A percentile compares a stretch with the other conserved stretches of the same genome.
Conservation (phyloP, 768 basidiomycete genomes). For the Psilocybe cubensis region DNA sequence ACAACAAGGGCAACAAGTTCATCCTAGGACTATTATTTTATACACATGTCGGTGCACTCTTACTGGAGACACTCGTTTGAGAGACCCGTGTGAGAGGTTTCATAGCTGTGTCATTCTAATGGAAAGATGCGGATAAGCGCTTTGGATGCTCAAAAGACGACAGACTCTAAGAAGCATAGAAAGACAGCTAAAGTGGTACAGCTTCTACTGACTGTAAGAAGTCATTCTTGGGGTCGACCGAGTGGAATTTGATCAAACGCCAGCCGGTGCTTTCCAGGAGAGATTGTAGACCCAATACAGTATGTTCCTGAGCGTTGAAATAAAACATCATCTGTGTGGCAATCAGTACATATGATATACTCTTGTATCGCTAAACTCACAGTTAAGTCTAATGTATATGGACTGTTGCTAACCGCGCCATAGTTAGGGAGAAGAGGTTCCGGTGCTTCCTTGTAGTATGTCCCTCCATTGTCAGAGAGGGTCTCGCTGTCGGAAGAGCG, state of each 20-base stretch:
- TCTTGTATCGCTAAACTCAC: too few relatives aligned
- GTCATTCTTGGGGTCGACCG: background rate
- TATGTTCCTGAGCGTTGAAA: background rate
- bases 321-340: background rate
- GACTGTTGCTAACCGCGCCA: background rate
- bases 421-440: background rate
- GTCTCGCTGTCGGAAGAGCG: background rate
- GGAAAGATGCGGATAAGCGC: too few relatives aligned
- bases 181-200: conserved; percentile 32
- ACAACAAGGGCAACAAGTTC: too few relatives aligned
- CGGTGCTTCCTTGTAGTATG: background rate
- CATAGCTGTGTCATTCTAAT: too few relatives aligned
- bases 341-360: background rate
- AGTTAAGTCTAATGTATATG: background rate
- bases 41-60: too few relatives aligned
- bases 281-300: background rate
- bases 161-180: background rate
- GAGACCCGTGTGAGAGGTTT: too few relatives aligned
- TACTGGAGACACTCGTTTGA: too few relatives aligned
- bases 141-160: background rate
- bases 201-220: background rate
- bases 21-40: too few relatives aligned
- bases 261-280: background rate
- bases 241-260: background rate
- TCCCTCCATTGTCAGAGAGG: background rate